Base-by-base conservation (phyloP, 768 basidiomycete species). In the Leccinellum luteum region DNA sequence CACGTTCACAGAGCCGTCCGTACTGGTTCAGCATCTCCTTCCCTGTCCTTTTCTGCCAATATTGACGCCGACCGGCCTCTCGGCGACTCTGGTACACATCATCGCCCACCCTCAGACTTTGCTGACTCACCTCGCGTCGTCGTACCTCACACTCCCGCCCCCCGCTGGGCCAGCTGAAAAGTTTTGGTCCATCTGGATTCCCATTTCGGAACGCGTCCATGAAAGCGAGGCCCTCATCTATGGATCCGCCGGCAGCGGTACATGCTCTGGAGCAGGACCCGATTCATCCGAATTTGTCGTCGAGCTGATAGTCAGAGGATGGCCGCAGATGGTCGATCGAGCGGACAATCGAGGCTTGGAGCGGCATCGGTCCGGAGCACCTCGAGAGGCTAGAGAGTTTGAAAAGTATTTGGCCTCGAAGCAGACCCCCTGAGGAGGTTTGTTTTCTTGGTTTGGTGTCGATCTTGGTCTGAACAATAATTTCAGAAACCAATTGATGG, bases 141-240 rank as follows among this genome's bases (percentile, higher is more conserved):
- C 85, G 8, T 94, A 91, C 68, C 78, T 91, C 48, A 82, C 84
- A 2, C 82, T 80, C 1, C 91, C 92, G 0, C 88, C 90, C 1
- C 83, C 88, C 8, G 73, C 77, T 38, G 81, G 84, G 9, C 64
- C 81, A 0, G 74, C 78, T n/a, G 75, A 80, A 34, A 90, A 90
- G 65, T 95, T 94, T 73, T 94, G 89, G 90, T 76, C 77, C 35
- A 78, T 92, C 12, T 90, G 95, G 65, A 70, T 85, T 8, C 87
- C 90, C 0, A 69, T 90, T 56, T 82, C 85, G 54, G 85, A 84
- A 68, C 80, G 87, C 25, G 69, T 63, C 4, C 72, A 80, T 55
- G 85, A 93, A 62, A 78, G 79, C 43, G 82, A 87, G 61, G 72
- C 73, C 54, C 74, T 92, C 34, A 77, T 89, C 17, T 86, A 82